Evolutionary conservation across 108 stramenopile genomes (phyloP), one percentile per base, ranked within the genome.

Genomic region (Cyclotella atomus): DNA sequence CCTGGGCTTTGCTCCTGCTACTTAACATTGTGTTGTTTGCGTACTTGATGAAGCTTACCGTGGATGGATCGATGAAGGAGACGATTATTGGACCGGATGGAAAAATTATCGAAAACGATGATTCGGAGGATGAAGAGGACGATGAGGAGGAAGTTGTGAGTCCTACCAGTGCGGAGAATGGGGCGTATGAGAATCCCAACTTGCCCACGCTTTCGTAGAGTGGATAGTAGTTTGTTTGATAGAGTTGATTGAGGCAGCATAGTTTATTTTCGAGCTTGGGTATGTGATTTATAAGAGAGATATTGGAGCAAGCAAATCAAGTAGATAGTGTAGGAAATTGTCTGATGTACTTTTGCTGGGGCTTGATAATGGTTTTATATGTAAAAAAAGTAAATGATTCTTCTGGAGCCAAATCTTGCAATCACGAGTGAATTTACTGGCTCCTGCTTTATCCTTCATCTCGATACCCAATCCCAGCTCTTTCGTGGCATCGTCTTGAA

Each of bases 11-110:
- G 52, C 59, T 95, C 35, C 73, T 95, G 0, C 66, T 89, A 17
- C 81, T 92, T 69, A 92, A 89, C 57, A 81, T 90, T 30, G 83
- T 87, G 0, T 70, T 95, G 17, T 95, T 95, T 75, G 87, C 83
- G 27, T 95, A 92, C 68, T 77, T 95, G 45, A 91, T 95, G 90
- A 95, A 95, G 81, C 61, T 95, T 32, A 91, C 90, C 0, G 76
- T 91, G 14, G 89, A 91, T 55, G 85, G 82, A 35, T 83, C 82
- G 20, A 71, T 87, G 20, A 88, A 88, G 35, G 92, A 91, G 61
- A 87, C 85, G 10, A 83, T 91, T 19, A 87, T 94, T 59, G 93
- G 91, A 33, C 89, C 91, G 8, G 93, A 94, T 78, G 93, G 91
- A 3, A 79, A 79, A 59, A 71, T 79, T 67, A 49, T 70, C n/a